phyloP scores from a whole-genome alignment of 1,284 basidiomycete genomes.

The Cerioporus squamosus region DNA sequence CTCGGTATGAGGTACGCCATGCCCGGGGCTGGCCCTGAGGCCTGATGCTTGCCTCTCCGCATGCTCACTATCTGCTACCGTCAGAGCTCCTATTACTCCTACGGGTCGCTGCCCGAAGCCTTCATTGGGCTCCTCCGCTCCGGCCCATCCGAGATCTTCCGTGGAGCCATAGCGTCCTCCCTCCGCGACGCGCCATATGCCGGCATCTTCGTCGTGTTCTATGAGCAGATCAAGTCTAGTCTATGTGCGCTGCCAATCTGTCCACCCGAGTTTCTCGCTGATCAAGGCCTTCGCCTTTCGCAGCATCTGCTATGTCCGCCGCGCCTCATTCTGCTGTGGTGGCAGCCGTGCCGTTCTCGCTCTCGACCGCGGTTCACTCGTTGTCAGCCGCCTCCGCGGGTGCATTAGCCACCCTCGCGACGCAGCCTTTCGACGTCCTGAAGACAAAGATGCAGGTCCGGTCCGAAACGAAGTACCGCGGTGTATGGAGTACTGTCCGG shows the following conservation, averaged over 20 bases:
- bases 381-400: slow-evolving; percentile 77
- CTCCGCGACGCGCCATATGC: slow-evolving; percentile 96
- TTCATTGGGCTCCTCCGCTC: slow-evolving; percentile 67
- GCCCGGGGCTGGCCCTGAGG: background rate
- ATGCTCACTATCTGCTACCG: background rate
- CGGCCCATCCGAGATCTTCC: slow-evolving; percentile 84
- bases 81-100: slow-evolving; percentile 83
- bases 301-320: slow-evolving; percentile 18
- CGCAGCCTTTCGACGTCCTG: slow-evolving; percentile 90
- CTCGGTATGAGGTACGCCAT: slow-evolving; percentile 84
- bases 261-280: background rate
- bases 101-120: slow-evolving; percentile 64
- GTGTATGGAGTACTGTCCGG: slow-evolving; percentile 63
- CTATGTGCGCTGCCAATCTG: slow-evolving; percentile 48
- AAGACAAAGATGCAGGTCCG: slow-evolving; percentile 95
- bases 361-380: slow-evolving; percentile 54
- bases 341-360: slow-evolving; percentile 42
- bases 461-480: slow-evolving; percentile 71
- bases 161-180: slow-evolving; percentile 90
- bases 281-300: background rate
- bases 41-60: too few relatives aligned
- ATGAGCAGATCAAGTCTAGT: slow-evolving; percentile 84
- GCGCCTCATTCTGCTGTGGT: slow-evolving; percentile 29
- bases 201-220: slow-evolving; percentile 90
- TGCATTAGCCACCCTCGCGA: slow-evolving; percentile 79